Conservation (phyloP, 768 basidiomycete species). For the Xerocomellus intermedius region DNA sequence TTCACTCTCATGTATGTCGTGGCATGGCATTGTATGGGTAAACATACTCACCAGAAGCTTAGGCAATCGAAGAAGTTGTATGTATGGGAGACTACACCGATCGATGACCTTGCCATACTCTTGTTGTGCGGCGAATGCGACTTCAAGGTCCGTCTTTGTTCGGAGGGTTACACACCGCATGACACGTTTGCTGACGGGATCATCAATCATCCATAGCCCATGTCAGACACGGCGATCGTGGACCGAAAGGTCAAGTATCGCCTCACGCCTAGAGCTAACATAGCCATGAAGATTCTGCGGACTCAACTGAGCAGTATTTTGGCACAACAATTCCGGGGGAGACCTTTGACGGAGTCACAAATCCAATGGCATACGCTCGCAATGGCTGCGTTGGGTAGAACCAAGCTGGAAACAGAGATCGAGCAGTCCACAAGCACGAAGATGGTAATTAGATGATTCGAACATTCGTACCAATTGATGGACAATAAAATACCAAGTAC, state of each 20-base stretch:
- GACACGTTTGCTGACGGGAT: slow-evolving; percentile 4
- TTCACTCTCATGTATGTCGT: slow-evolving; percentile 80
- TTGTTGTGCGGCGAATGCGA: slow-evolving; percentile 90
- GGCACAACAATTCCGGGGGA: slow-evolving; percentile 64
- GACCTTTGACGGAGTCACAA: slow-evolving; percentile 57
- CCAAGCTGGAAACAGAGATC: slow-evolving; percentile 37
- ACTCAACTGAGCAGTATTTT: slow-evolving; percentile 57
- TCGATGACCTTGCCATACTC: slow-evolving; percentile 78
- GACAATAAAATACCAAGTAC: background rate
- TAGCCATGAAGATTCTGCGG: slow-evolving; percentile 82
- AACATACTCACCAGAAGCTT: slow-evolving; percentile 7
- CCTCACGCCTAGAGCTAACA: slow-evolving; percentile 63
- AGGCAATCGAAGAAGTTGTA: slow-evolving; percentile 95
- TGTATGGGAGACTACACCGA: slow-evolving; percentile 90
- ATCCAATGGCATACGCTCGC: slow-evolving; percentile 72
- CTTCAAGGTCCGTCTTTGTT: slow-evolving; percentile 59
- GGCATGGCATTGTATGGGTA: background rate
- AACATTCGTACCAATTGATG: background rate
- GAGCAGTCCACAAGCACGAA: slow-evolving; percentile 12
- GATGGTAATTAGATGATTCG: slow-evolving; percentile 19
- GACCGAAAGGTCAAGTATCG: slow-evolving; percentile 85
- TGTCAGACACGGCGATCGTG: slow-evolving; percentile 67
- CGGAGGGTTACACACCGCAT: background rate
- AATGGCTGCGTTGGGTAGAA: slow-evolving; percentile 56
- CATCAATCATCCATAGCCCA: slow-evolving; percentile 45